These are phyloP conservation scores for Phytopythium cucurbitacearum DNA, from an alignment of 352 stramenopile genomes.

Conservation along the genomic window DNA sequence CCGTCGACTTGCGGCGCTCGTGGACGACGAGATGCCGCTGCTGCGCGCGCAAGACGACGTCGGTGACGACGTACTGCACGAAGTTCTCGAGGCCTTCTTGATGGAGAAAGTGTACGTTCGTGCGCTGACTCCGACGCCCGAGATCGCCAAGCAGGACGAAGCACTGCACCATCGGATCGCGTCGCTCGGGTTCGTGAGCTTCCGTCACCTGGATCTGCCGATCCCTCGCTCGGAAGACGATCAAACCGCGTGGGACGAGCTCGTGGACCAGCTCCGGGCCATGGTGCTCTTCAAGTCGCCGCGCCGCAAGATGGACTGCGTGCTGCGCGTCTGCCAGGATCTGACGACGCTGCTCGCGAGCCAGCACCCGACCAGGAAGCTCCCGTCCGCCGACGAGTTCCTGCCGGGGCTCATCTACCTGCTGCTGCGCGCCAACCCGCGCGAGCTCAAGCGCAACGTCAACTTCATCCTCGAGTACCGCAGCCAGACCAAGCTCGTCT, in stretches of 20 bases:
- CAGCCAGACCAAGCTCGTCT: slow-evolving; percentile 63
- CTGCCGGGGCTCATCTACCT: slow-evolving; percentile 90
- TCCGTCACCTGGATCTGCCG: slow-evolving; percentile 85
- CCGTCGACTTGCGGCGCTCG: slow-evolving; percentile 16
- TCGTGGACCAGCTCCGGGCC: slow-evolving; percentile 41
- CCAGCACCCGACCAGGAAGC: slow-evolving; percentile 28
- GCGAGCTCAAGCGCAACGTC: slow-evolving; percentile 80
- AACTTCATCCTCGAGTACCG: slow-evolving; percentile 87
- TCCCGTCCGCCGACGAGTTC: slow-evolving; percentile 90
- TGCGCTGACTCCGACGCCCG: slow-evolving; percentile 50
- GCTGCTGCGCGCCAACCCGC: slow-evolving; percentile 82
- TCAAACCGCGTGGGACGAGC: slow-evolving; percentile 28
- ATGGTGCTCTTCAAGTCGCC: slow-evolving; percentile 54
- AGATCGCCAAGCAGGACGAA: slow-evolving; percentile 45
- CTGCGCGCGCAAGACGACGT: slow-evolving; percentile 28
- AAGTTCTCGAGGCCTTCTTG: slow-evolving; percentile 85
- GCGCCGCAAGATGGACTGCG: slow-evolving; percentile 82
- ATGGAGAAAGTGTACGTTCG: slow-evolving; percentile 87
- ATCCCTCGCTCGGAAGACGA: slow-evolving; percentile 26
- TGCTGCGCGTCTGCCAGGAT: slow-evolving; percentile 69
- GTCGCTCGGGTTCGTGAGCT: slow-evolving; percentile 76
- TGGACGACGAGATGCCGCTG: slow-evolving; percentile 13
- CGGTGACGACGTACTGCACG: slow-evolving; percentile 47
- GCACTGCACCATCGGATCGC: slow-evolving; percentile 55
- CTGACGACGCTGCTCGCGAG: slow-evolving; percentile 63